Conservation (phyloP, 2,329 filamentous ascomycete genomes). For the Penicillium hordei region DNA sequence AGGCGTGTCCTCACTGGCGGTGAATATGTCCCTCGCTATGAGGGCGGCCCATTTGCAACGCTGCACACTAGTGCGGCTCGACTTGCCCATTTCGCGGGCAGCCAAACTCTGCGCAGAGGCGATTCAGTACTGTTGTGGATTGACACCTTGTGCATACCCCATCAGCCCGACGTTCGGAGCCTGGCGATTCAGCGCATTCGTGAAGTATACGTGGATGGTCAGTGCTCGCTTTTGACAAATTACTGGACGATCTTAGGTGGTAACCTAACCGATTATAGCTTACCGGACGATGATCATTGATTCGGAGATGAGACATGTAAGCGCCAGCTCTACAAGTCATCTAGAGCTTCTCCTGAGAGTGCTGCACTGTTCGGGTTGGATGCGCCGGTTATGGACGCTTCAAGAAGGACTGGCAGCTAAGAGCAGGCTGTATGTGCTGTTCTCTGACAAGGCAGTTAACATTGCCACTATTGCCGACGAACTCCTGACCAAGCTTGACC, state of each 20-base stretch:
- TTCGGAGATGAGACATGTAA: background rate
- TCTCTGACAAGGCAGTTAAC: constrained; percentile 31
- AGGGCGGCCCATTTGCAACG: background rate
- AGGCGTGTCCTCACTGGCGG: background rate
- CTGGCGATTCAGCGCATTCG: constrained; percentile 15
- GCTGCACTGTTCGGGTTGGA: constrained; percentile 39
- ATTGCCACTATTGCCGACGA: constrained; percentile 16
- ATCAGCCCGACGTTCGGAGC: constrained; percentile 12
- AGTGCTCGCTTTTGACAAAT: background rate
- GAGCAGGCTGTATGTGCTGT: constrained; percentile 35
- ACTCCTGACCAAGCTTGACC: constrained; percentile 9
- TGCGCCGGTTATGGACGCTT: constrained; percentile 44
- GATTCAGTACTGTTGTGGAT: constrained; percentile 14
- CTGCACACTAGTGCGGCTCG: background rate
- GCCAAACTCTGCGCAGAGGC: background rate
- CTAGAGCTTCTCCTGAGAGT: constrained; percentile 33
- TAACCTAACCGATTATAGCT: background rate
- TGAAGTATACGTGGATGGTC: constrained; percentile 13
- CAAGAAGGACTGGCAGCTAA: constrained; percentile 37
- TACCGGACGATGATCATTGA: background rate
- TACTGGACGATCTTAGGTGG: background rate
- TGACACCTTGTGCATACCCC: constrained; percentile 16
- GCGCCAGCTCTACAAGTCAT: background rate
- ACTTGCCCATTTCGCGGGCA: background rate
- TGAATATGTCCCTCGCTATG: constrained; percentile 2